A percentile compares a stretch with the other conserved stretches of the same genome.
Evolutionary conservation across 495 filamentous ascomycete species (phyloP).

Genomic region (Aspergillus cavernicola): DNA sequence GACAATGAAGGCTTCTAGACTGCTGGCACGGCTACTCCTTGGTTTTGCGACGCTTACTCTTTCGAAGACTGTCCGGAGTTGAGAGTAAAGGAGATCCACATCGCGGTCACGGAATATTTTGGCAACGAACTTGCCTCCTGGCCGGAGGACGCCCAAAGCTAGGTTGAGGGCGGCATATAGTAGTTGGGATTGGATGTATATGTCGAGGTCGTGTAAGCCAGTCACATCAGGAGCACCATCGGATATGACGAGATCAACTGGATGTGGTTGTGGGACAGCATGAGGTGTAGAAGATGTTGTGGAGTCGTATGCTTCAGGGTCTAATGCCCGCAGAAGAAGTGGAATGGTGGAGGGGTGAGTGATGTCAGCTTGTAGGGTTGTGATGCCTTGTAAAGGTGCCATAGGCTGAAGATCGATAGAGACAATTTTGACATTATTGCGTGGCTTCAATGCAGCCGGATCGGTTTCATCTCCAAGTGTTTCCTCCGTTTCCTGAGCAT

Average conservation of each 20-base stretch:
- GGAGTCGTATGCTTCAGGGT: conserved; percentile 66
- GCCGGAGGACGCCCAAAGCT: conserved; percentile 82
- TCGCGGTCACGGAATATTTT: conserved; percentile 96
- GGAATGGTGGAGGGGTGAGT: conserved; percentile 94
- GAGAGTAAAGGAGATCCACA: conserved; percentile 87
- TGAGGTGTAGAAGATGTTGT: conserved; percentile 37
- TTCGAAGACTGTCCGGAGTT: conserved; percentile 85
- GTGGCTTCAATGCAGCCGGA: conserved; percentile 45
- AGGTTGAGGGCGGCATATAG: conserved; percentile 92
- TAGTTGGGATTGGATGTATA: conserved; percentile 94
- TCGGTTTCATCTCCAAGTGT: conserved; percentile 21
- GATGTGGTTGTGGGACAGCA: conserved; percentile 54
- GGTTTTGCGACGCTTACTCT: conserved; percentile 89
- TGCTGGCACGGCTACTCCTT: conserved; percentile 85
- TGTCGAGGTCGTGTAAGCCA: conserved; percentile 93
- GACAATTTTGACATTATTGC: conserved; percentile 85
- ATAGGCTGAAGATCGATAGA: conserved; percentile 95
- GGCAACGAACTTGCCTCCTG: conserved; percentile 92
- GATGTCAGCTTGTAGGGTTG: conserved; percentile 88
- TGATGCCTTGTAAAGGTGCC: conserved; percentile 86
- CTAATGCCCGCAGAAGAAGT: conserved; percentile 77
- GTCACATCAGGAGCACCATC: conserved; percentile 97
- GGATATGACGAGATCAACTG: conserved; percentile 86
- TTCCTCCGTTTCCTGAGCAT: conserved; percentile 24
- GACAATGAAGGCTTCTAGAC: conserved; percentile 93